phyloP scores from a whole-genome alignment of 2,329 filamentous ascomycete genomes.

The Nigrospora sphaerica region DNA sequence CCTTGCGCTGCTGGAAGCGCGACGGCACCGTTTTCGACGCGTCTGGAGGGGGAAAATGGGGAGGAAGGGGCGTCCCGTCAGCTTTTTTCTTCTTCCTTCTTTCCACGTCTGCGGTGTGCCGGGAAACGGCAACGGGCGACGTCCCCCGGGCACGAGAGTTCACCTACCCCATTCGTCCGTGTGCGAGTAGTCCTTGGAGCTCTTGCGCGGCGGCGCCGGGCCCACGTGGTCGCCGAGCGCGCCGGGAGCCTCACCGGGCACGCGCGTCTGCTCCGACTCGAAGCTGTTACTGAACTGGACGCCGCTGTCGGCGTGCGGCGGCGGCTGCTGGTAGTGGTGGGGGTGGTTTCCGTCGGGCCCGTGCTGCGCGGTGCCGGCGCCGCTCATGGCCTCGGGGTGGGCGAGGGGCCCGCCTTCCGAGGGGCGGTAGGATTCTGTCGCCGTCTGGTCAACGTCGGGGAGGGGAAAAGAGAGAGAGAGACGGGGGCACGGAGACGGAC shows the following conservation, averaged over 20 bases:
- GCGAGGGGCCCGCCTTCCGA: not conserved
- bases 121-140: no score
- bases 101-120: no score
- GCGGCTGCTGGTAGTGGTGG: not conserved
- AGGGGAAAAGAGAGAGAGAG: no score
- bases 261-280: not conserved
- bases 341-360: not conserved
- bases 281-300: conserved; percentile 6
- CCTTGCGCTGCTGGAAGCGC: conserved; percentile 63
- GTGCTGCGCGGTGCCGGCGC: not conserved
- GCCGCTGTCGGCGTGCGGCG: not conserved
- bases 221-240: conserved; percentile 24
- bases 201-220: conserved; percentile 25
- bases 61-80: conserved; percentile 1
- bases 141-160: not conserved
- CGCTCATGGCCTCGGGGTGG: not conserved
- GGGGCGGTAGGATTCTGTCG: not conserved
- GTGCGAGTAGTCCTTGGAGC: conserved; percentile 20
- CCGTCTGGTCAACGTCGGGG: no score
- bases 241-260: not conserved
- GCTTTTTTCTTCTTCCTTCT: no score
- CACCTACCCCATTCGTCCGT: conserved; percentile 42
- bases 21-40: conserved; percentile 61
- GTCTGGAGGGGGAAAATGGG: conserved; percentile 35
- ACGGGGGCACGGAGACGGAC: no score